phyloP scores from a whole-genome alignment of 257 asterid species.

The Capsicum rhomboideum region DNA sequence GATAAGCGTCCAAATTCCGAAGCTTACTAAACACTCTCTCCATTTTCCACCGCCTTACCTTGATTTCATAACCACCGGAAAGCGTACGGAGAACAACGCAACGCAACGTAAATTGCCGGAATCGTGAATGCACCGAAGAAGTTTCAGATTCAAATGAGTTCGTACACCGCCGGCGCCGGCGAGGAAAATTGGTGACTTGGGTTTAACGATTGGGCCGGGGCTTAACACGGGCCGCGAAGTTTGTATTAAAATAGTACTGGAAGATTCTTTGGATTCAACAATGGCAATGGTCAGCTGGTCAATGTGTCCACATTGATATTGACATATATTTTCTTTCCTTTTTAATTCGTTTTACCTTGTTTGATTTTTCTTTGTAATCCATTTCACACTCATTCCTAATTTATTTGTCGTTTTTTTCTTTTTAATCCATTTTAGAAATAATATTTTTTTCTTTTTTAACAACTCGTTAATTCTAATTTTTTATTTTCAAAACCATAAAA shows the following conservation, averaged over 20 bases:
- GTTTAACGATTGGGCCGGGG: not conserved
- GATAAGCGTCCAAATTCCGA: conserved; percentile 91
- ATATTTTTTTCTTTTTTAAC: too few species aligned
- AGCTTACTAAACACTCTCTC: conserved; percentile 53
- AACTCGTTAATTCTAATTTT: too few species aligned
- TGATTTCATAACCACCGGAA: conserved; percentile 2
- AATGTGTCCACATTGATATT: not conserved
- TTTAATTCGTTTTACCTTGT: too few species aligned
- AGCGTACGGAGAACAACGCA: not conserved
- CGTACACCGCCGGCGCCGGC: not conserved
- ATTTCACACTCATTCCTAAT: too few species aligned
- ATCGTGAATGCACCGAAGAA: not conserved
- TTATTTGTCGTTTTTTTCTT: too few species aligned
- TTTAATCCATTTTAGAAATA: too few species aligned
- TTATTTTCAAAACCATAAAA: too few species aligned
- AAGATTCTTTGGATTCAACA: not conserved
- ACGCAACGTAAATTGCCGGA: not conserved
- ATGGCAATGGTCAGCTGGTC: not conserved
- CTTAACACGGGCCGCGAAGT: not conserved
- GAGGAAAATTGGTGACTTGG: not conserved
- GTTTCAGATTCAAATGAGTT: conserved; percentile 6
- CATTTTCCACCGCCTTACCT: conserved; percentile 18
- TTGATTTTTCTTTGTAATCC: too few species aligned
- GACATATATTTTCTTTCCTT: too few species aligned
- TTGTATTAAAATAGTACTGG: not conserved